Evolutionary conservation across 305 asterid species (phyloP).

Genomic region (Solanum hybrid): DNA sequence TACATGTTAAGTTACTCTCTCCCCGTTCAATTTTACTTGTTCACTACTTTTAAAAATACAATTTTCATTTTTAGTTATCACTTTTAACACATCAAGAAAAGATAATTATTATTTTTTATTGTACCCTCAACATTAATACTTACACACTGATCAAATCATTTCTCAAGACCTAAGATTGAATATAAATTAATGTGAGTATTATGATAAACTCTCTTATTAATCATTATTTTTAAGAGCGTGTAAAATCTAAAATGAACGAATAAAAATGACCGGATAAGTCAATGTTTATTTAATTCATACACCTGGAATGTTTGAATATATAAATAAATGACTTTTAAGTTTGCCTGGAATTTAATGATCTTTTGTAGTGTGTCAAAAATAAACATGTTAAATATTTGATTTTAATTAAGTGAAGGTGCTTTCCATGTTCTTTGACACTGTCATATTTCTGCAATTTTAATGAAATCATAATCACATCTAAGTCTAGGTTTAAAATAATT

Average conservation of each 20-base stretch:
- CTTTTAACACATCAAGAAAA: background rate
- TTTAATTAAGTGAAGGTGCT: background rate
- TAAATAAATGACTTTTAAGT: background rate
- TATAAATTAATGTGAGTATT: too few species aligned
- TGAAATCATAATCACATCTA: background rate
- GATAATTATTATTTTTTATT: too few species aligned
- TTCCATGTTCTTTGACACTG: background rate
- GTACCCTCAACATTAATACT: background rate
- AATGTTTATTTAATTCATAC: background rate
- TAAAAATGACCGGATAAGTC: background rate
- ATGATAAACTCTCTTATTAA: too few species aligned
- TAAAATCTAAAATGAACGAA: too few species aligned
- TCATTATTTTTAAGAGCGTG: background rate
- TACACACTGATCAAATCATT: background rate
- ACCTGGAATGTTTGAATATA: background rate
- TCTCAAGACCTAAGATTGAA: background rate
- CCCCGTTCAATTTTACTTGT: background rate
- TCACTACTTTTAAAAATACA: background rate
- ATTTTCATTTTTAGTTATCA: too few species aligned
- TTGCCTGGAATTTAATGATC: background rate
- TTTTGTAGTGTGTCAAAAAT: background rate
- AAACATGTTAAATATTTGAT: background rate
- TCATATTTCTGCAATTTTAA: background rate
- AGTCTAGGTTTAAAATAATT: background rate
- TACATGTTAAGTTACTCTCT: background rate